Conservation (phyloP, 1,284 basidiomycete species). For the Tylopilus orsonianus region DNA sequence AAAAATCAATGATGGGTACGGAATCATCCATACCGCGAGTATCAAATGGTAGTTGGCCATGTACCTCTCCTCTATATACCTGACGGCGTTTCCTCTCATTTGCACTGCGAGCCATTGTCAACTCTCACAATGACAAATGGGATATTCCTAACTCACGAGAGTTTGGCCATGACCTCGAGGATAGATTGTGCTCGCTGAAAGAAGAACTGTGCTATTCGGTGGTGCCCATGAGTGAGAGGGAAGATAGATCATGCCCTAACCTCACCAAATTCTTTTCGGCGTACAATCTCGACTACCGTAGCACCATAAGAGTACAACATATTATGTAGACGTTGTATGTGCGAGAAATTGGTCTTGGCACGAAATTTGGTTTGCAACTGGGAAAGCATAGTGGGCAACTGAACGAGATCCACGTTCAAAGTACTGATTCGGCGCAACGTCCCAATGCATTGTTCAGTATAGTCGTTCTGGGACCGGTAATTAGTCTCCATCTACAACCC, state of each 20-base stretch:
- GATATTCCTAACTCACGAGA: slow-evolving; percentile 59
- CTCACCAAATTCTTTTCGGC: slow-evolving; percentile 85
- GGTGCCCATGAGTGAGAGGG: slow-evolving; percentile 13
- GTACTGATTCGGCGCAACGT: slow-evolving; percentile 69
- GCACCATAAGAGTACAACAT: slow-evolving; percentile 94
- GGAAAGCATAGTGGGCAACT: slow-evolving; percentile 61
- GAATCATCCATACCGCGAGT: slow-evolving; percentile 72
- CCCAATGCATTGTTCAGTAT: slow-evolving; percentile 68
- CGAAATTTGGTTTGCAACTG: slow-evolving; percentile 69
- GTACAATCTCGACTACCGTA: slow-evolving; percentile 87
- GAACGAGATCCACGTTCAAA: slow-evolving; percentile 74
- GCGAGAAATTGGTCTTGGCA: slow-evolving; percentile 81
- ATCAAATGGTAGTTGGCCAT: slow-evolving; percentile 80
- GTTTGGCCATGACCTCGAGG: slow-evolving; percentile 78
- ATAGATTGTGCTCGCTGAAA: slow-evolving; percentile 76
- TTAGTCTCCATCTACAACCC: background rate
- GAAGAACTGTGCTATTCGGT: slow-evolving; percentile 64
- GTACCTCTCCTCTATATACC: slow-evolving; percentile 74
- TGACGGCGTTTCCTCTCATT: slow-evolving; percentile 76
- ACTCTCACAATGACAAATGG: background rate
- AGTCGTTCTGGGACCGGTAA: slow-evolving; percentile 60
- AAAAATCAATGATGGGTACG: slow-evolving; percentile 76
- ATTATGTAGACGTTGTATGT: slow-evolving; percentile 85
- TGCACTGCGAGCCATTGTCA: slow-evolving; percentile 41
- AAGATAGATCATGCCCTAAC: slow-evolving; percentile 1